Evolutionary conservation across 345 rosid species (phyloP).

Genomic region (Euphorbia lathyris): DNA sequence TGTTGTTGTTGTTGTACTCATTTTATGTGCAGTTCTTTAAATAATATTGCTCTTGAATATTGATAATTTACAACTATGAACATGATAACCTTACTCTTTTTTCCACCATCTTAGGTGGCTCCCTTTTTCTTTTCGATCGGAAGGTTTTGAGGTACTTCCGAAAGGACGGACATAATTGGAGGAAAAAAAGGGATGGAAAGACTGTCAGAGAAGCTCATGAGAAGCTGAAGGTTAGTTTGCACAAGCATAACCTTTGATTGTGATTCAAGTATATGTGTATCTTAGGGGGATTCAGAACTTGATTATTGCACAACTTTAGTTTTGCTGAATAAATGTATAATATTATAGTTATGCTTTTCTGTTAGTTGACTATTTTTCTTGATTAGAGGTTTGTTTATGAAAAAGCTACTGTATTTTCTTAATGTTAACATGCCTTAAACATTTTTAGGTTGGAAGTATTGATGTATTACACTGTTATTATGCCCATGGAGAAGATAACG

Average conservation of each 20-base stretch:
- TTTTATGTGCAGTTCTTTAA: background rate
- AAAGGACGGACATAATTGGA: constrained; percentile 34
- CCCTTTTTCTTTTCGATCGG: constrained; percentile 59
- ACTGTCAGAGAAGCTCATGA: constrained; percentile 92
- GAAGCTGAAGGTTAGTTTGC: constrained; percentile 60
- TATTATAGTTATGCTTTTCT: background rate
- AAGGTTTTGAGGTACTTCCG: constrained; percentile 32
- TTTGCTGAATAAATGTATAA: background rate
- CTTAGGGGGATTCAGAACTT: background rate
- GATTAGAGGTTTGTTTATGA: background rate
- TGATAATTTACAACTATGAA: background rate
- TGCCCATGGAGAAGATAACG: constrained; percentile 94
- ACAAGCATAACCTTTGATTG: background rate
- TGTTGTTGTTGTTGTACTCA: background rate
- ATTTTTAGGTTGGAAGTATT: constrained; percentile 80
- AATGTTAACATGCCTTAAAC: constrained; percentile 28
- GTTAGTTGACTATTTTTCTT: background rate
- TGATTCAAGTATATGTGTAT: background rate
- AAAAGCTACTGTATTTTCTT: background rate
- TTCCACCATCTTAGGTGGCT: constrained; percentile 66
- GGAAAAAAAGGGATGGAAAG: constrained; percentile 34
- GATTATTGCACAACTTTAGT: background rate
- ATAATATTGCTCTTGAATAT: background rate
- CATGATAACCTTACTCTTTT: constrained; percentile 1
- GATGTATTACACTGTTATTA: constrained; percentile 94